These are phyloP conservation scores for Avicennia marina DNA, from an alignment of 257 asterid species.

Conservation along the genomic window DNA sequence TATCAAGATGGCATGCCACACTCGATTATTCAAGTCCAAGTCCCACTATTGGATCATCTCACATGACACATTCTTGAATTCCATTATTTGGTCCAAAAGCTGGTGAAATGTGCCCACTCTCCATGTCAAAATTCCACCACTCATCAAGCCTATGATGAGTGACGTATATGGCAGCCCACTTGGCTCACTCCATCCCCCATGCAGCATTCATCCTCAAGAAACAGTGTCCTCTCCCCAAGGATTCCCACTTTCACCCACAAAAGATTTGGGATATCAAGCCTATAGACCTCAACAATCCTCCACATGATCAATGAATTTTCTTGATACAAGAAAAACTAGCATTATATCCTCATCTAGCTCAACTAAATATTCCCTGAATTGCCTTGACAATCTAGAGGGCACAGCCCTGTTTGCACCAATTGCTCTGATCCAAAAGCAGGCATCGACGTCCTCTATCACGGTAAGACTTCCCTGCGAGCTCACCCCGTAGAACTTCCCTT, in stretches of 20 bases:
- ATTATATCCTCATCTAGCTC: slow-evolving; percentile 30
- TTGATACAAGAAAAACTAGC: slow-evolving; percentile 23
- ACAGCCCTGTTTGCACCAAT: slow-evolving; percentile 21
- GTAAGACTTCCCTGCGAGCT: slow-evolving; percentile 22
- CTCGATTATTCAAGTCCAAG: too few relatives aligned
- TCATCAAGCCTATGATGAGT: not conserved
- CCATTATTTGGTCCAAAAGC: too few relatives aligned
- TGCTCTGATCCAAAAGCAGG: slow-evolving; percentile 15
- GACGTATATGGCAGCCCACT: slow-evolving; percentile 7
- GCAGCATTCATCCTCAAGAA: not conserved
- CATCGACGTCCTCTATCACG: slow-evolving; percentile 21
- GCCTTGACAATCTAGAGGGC: slow-evolving; percentile 22
- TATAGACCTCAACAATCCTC: slow-evolving; percentile 31
- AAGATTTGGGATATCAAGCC: slow-evolving; percentile 11
- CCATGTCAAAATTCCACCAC: slow-evolving; percentile 5
- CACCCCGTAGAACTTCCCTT: slow-evolving; percentile 30
- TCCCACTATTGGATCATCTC: too few relatives aligned
- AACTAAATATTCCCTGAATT: slow-evolving; percentile 28
- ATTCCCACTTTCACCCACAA: slow-evolving; percentile 9
- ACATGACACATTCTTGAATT: too few relatives aligned
- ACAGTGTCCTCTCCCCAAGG: slow-evolving; percentile 11
- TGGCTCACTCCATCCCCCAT: not conserved
- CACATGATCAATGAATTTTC: slow-evolving; percentile 6
- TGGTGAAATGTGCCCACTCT: not conserved
- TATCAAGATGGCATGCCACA: too few relatives aligned